Evolutionary conservation across 495 filamentous ascomycete genomes (phyloP), one percentile per base, ranked within the genome.

Genomic region (Entonaema liquescens): DNA sequence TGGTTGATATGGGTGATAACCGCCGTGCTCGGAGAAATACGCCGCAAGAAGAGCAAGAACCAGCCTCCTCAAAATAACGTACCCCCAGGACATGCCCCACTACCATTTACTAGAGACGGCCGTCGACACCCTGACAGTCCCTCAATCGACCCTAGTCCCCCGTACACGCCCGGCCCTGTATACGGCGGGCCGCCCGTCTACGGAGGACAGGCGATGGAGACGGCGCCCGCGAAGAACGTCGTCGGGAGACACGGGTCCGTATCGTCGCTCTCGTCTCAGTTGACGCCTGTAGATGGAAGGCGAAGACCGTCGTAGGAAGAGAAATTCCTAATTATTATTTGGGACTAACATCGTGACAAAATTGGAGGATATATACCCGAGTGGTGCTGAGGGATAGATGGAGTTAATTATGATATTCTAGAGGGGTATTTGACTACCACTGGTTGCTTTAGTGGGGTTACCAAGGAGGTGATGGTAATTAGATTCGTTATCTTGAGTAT

Each of bases 1-100:
- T 80, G 78, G 75, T 13, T 54, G 0, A 9, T 81, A 5, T 83
- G 80, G 82, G 61, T 80, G 62, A 11, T 71, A 8, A 35, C 62
- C 8, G 77, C 76, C 1, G 15, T 76, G 0, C 54, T 71, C 36
- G 61, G 59, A 9, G 77, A 80, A 65, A 53, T 61, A 31, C 53
- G 47, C 8, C 67, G 74, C 31, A 7, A 31, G 3, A 33, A 9
- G 31, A 33, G 11, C 11, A 33, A 33, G 5, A 33, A 33, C 31
- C 31, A 3, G 29, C 49, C 49, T 13, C 28, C 38, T n/a, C 56
- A 38, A 0, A 11, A 49, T 5, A 25, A 21, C 13, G 5, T 9
- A 7, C 19, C 9, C 15, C 28, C 13, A n/a, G n/a, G 6, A 8
- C 12, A 9, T 12, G 11, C 15, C 38, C 6, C 25, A 26, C 1